Evolutionary conservation across 768 basidiomycete species (phyloP).

Genomic region (Lactarius vividus): DNA sequence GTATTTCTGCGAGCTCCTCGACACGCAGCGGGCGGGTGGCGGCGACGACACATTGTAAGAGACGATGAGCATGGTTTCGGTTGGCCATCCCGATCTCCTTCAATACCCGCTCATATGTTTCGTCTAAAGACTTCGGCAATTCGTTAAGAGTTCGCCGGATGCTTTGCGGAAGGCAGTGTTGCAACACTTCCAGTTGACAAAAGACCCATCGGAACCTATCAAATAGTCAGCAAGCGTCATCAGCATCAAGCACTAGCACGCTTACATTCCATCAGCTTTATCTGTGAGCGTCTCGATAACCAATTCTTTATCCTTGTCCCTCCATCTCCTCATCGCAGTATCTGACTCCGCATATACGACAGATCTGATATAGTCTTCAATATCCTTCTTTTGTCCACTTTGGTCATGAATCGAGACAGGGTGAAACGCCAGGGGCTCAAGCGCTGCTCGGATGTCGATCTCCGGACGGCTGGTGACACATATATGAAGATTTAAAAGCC

Average conservation of each 20-base stretch:
- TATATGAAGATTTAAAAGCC: not conserved
- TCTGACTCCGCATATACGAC: not conserved
- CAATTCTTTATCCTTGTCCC: not conserved
- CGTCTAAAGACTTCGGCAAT: not conserved
- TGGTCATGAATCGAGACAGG: not conserved
- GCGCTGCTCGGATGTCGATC: not conserved
- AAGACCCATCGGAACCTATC: not conserved
- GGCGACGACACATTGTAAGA: not conserved
- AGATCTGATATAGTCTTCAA: not conserved
- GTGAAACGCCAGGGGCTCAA: not conserved
- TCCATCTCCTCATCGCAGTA: not conserved
- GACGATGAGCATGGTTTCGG: not conserved
- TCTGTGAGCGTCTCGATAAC: not conserved
- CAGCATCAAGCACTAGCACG: rapidly evolving
- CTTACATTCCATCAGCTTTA: not conserved
- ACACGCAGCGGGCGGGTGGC: not conserved
- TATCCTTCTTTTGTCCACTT: not conserved
- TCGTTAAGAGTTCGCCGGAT: not conserved
- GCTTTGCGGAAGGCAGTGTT: not conserved
- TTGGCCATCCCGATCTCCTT: not conserved
- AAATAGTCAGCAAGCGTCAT: not conserved
- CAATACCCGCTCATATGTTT: not conserved
- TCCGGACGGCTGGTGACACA: not conserved
- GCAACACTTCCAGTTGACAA: not conserved
- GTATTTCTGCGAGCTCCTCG: not conserved